phyloP scores from a whole-genome alignment of 129 eudicot species.

The Lonicera japonica region DNA sequence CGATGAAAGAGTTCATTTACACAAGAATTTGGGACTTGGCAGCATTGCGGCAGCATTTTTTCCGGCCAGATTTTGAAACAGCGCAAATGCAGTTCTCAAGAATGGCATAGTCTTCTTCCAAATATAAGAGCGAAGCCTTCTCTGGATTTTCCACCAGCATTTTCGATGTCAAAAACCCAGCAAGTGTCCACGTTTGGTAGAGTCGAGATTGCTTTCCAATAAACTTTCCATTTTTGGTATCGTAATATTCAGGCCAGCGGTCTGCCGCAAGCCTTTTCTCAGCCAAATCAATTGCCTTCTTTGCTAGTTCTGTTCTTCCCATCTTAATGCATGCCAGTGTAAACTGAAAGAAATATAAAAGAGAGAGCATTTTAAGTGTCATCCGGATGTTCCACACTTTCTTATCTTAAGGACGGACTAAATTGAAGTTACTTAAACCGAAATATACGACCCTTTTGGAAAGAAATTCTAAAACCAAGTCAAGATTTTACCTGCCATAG shows the following conservation, averaged over 20 bases:
- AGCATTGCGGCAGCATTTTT: slow-evolving; percentile 71
- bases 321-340: slow-evolving; percentile 95
- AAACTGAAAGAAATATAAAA: slow-evolving; percentile 35
- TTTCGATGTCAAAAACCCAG: slow-evolving; percentile 83
- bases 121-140: slow-evolving; percentile 59
- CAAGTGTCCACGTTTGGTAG: slow-evolving; percentile 97
- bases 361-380: too few relatives aligned
- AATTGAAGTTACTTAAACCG: too few relatives aligned
- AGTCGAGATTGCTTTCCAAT: slow-evolving; percentile 91
- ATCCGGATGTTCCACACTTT: too few relatives aligned
- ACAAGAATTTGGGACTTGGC: slow-evolving; percentile 95
- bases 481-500: slow-evolving; percentile 73
- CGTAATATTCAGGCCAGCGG: slow-evolving; percentile 96
- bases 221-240: slow-evolving; percentile 74
- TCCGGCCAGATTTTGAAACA: slow-evolving; percentile 56
- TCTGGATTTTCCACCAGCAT: slow-evolving; percentile 83
- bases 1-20: slow-evolving; percentile 7
- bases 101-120: slow-evolving; percentile 96
- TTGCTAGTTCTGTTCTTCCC: slow-evolving; percentile 78
- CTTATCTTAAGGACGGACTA: too few relatives aligned
- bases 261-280: slow-evolving; percentile 57
- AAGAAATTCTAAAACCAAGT: too few relatives aligned
- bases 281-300: slow-evolving; percentile 65
- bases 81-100: slow-evolving; percentile 90
- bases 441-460: too few relatives aligned